Percentiles rank a stretch among this genome's conserved stretches.
These are phyloP conservation scores for Liquidambar formosana DNA, from an alignment of 164 flowering plant genomes.

Conservation along the genomic window DNA sequence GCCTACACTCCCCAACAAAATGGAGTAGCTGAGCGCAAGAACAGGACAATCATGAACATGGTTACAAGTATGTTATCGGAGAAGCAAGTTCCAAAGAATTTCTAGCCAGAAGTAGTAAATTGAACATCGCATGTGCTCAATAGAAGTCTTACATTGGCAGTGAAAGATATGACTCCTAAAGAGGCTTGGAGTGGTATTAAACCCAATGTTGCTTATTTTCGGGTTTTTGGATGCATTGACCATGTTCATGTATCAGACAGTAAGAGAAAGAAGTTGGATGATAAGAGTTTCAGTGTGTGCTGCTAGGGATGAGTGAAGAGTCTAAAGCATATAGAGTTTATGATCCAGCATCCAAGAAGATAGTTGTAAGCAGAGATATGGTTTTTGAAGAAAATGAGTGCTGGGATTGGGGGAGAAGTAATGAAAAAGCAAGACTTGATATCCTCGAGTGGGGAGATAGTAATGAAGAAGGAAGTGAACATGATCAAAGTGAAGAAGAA, in stretches of 20 bases:
- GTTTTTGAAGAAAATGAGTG: background rate
- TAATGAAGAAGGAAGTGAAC: background rate
- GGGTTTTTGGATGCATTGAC: no score
- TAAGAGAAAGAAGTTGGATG: no score
- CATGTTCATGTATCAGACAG: no score
- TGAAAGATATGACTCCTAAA: background rate
- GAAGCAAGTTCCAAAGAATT: background rate
- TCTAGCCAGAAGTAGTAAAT: slow-evolving; percentile 7
- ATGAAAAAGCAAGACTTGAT: background rate
- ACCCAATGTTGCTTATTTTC: no score
- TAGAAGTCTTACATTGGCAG: slow-evolving; percentile 7
- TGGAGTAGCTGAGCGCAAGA: slow-evolving; percentile 12
- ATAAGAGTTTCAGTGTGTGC: background rate
- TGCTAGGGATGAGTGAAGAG: slow-evolving; percentile 10
- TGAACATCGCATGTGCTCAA: slow-evolving; percentile 1
- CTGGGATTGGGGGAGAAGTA: slow-evolving; percentile 7
- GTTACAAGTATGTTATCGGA: slow-evolving; percentile 8
- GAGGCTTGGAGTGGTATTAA: slow-evolving; percentile 1
- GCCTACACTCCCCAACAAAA: slow-evolving; percentile 13
- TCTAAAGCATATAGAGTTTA: slow-evolving; percentile 11
- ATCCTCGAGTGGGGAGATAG: no score
- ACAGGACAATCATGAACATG: slow-evolving; percentile 12
- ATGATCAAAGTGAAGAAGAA: background rate
- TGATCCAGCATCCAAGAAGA: slow-evolving; percentile 4
- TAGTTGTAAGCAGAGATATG: slow-evolving; percentile 11